A percentile compares a stretch with the other conserved stretches of the same genome.
phyloP scores from a whole-genome alignment of 805 yeast genomes.

The Candida ficus region DNA sequence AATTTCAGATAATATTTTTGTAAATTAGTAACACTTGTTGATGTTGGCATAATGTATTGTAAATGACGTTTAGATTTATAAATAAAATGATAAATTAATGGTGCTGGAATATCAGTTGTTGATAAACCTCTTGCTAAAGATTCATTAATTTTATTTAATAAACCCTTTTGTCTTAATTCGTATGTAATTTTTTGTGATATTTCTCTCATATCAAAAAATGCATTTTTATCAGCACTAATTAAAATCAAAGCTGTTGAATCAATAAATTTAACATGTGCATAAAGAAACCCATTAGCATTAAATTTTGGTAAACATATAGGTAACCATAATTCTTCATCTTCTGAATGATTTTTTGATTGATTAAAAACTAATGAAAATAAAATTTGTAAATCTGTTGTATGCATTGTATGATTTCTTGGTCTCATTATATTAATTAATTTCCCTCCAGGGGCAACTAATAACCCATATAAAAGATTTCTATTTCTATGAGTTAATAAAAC shows the following conservation, averaged over 20 bases:
- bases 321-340: constrained; percentile 78
- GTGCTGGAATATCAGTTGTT: constrained; percentile 50
- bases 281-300: constrained; percentile 81
- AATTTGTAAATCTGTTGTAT: constrained; percentile 76
- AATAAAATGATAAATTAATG: constrained; percentile 67
- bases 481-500: constrained; percentile 45
- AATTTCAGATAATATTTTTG: constrained; percentile 20
- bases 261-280: constrained; percentile 68
- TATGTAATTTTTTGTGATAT: constrained; percentile 49
- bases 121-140: constrained; percentile 35
- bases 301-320: constrained; percentile 91
- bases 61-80: constrained; percentile 67
- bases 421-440: constrained; percentile 63
- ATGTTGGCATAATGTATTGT: constrained; percentile 48
- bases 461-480: constrained; percentile 65
- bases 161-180: constrained; percentile 31
- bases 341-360: constrained; percentile 28
- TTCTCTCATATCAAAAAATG: constrained; percentile 70
- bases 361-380: constrained; percentile 65
- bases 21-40: constrained; percentile 13
- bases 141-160: constrained; percentile 33
- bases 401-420: constrained; percentile 72
- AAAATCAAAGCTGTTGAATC: constrained; percentile 39
- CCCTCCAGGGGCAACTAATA: constrained; percentile 61
- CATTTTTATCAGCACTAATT: constrained; percentile 58